Base-by-base conservation (phyloP, 352 stramenopile species). In the Globisporangium ultimum region DNA sequence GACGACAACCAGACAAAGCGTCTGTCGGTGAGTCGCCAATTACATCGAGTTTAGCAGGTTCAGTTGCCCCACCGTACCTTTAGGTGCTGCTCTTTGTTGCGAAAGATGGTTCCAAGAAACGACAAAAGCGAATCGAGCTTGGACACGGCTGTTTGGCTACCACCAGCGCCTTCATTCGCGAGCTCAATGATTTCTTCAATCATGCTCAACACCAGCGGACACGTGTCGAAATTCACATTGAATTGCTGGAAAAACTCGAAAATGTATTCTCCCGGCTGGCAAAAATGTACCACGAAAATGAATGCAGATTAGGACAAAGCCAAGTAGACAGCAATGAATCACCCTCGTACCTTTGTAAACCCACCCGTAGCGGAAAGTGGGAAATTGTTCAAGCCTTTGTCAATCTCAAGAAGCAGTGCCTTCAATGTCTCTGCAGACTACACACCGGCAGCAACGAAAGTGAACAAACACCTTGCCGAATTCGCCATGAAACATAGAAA, bases 161-260 rank as follows among this genome's bases (percentile, higher is more conserved):
- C 78, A 18, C 90, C 28, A 36, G 28, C 84, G 45, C 78, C 77
- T 51, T 86, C 72, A 54, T 90, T 91, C 10, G 86, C 74, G 41
- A 89, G 71, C 60, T 94, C 80, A 41, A 96, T 89, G 28, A 92
- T 96, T 58, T 96, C 81, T 74, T 93, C 88, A 45, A 95, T 92
- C 67, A 97, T 93, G 45, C 67, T 88, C 46, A 94, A 63, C 0
- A 95, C 87, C 46, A 95, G 84, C 15, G 87, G 84, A 46, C 83
- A 92, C 24, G 87, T 95, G 51, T 95, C 80, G 20, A 95, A 95
- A 51, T 90, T 93, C 21, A 95, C 86, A 50, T 95, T 95, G 56
- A 95, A 95, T 55, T 91, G 76, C 55, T 89, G 80, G 46, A 97
- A 96, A 50, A 97, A 95, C 47, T 93, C 87, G 52, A 96, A 97